Evolutionary conservation across 2,329 filamentous ascomycete genomes (phyloP), one percentile per base, ranked within the genome.

Genomic region (Emmonsiellopsis sp.): DNA sequence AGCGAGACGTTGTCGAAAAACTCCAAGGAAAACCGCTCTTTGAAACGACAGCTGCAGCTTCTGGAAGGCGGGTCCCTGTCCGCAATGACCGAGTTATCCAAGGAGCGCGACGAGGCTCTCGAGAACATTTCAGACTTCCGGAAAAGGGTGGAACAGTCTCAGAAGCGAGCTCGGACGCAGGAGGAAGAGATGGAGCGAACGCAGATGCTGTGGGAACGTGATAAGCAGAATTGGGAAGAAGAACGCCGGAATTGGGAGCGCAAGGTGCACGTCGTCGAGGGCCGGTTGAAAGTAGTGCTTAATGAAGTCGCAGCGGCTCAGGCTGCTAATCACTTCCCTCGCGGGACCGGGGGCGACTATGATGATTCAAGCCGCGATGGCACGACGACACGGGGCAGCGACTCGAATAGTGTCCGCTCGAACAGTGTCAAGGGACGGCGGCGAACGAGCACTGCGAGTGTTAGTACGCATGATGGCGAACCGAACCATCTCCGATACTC

Each of bases 41-140:
- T 92, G 17, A 93, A 93, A 68, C 85, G 89, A 42, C 91, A 97
- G 67, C 75, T 97, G 56, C 83, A 91, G 52, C 77, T 94, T 46
- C 77, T 96, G 5, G 93, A 98, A 69, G 89, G 87, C 43, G 92
- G 91, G 11, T 90, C 89, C 0, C 85, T 88, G 2, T 91, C 89
- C 10, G 91, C 91, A 1, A 75, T 97, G 8, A 84, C 87, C 48
- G 88, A 94, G 61, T 74, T 98, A 47, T 84, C 86, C 13, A 84
- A 84, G 49, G 93, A 98, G 71, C 82, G 92, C 48, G 92, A 98
- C 59, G 85, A 89, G 56, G 87, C 88, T 5, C 79, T 91, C 8
- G 86, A 89, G 54, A 80, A 80, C 2, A 80, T 82, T 40, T 69
- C 78, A 1, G 92, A 97, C 61, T 74, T 87, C 14, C 88, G 82